Base-by-base conservation (phyloP, 148 eudicot species). In the Polygonum aviculare region DNA sequence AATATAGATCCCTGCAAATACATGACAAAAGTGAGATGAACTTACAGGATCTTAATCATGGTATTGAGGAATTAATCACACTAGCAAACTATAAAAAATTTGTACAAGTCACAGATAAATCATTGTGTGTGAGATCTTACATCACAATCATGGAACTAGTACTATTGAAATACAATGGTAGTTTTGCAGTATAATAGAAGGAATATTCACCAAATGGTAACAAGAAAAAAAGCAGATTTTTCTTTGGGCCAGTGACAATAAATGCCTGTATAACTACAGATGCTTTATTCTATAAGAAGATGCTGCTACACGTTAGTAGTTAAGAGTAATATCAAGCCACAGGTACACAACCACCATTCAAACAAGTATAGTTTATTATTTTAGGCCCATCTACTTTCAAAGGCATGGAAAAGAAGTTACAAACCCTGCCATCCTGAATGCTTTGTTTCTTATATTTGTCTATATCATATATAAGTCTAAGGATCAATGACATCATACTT, bases 1-100 rank as follows among this genome's bases (percentile, higher is more conserved):
- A 84, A 16, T 87, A 87, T 79, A 87, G 87, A 63, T 86, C 74
- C 91, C 91, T 88, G 86, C 67, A 62, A 50, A n/a, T 51, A 40
- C 15, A 36, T 38, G 38, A 22, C 3, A 60, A 11, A 60, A 60
- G 36, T 60, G 38, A 60, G 69, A 60, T 11, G 18, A 54, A n/a
- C 57, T 33, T 49, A 65, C 3, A 19, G 44, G 14, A 75, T 33
- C 55, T 12, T 51, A 18, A 51, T 51, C 12, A 5, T 63, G 33
- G 21, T 12, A 63, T 21, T 35, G 2, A 22, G 22, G 39, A 63
- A 63, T 35, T 26, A 26, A 26, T 26, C 15, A 33, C 41, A 31
- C n/a, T 33, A 38, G 72, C 41, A 31, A 26, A 26, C 15, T 60
- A 60, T 9, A 9, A 5, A 52, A 14, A 59, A 22, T 5, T 59